Conservation (phyloP, 805 yeast genomes). For the Candida michaelii region DNA sequence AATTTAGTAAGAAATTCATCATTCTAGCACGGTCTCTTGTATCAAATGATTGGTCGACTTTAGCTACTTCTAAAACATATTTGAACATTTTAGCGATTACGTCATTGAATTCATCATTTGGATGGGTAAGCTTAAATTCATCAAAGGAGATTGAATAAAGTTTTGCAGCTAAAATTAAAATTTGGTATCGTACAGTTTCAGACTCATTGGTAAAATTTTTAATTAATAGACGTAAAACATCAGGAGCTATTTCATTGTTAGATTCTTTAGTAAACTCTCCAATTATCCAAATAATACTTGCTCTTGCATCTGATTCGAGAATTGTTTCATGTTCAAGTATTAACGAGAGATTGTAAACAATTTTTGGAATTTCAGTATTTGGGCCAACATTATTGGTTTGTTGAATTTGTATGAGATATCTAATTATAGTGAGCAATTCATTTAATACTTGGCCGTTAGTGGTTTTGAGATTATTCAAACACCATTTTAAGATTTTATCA, state of each 20-base stretch:
- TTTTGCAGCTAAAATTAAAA: conserved; percentile 73
- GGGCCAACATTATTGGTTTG: conserved; percentile 20
- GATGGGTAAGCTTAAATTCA: conserved; percentile 24
- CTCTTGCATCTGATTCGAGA: conserved; percentile 56
- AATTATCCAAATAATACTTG: conserved; percentile 85
- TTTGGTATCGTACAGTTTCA: conserved; percentile 65
- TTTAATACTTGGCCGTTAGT: conserved; percentile 43
- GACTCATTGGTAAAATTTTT: conserved; percentile 54
- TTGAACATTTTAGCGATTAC: conserved; percentile 53
- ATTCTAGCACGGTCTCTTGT: conserved; percentile 83
- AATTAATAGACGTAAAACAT: conserved; percentile 62
- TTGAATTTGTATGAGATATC: conserved; percentile 66
- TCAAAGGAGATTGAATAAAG: conserved; percentile 57
- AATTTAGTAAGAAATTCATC: conserved; percentile 59
- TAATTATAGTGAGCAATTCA: conserved; percentile 69
- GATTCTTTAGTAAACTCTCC: conserved; percentile 66
- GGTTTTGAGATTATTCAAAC: conserved; percentile 47
- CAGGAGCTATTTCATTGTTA: conserved; percentile 59
- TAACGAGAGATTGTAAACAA: conserved; percentile 50
- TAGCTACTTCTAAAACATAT: conserved; percentile 59
- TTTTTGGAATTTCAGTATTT: conserved; percentile 45
- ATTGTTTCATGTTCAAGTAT: conserved; percentile 24
- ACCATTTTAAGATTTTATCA: conserved; percentile 60
- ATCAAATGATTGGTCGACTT: conserved; percentile 74
- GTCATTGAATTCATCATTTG: conserved; percentile 24